phyloP scores from a whole-genome alignment of 148 eudicot genomes.

The Rhododendron ovatum region DNA sequence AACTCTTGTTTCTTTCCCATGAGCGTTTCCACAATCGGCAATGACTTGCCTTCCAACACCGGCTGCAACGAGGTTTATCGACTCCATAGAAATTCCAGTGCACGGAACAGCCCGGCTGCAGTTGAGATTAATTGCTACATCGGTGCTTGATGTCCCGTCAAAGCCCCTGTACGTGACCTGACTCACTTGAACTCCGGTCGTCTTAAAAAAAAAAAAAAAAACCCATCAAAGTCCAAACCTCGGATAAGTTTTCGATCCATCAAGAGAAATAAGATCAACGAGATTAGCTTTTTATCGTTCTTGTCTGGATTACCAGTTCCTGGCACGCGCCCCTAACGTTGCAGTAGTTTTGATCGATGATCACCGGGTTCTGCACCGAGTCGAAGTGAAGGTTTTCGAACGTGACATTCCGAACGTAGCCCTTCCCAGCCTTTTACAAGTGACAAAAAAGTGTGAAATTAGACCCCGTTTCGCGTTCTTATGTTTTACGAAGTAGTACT shows the following conservation, averaged over 20 bases:
- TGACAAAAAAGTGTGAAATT: neutral
- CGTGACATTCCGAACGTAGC: conserved; percentile 36
- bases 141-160: conserved; percentile 40
- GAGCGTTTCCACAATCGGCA: conserved; percentile 43
- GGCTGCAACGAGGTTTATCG: conserved; percentile 27
- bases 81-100: conserved; percentile 29
- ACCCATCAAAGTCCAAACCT: neutral
- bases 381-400: conserved; percentile 38
- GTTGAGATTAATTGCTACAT: conserved; percentile 41
- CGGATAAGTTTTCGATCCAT: neutral
- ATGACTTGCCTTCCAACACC: conserved; percentile 20
- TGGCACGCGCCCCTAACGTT: conserved; percentile 19
- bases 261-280: neutral
- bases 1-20: conserved; percentile 28
- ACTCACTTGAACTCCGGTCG: conserved; percentile 46
- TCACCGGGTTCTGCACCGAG: conserved; percentile 41
- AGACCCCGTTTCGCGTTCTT: too few relatives aligned
- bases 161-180: conserved; percentile 38
- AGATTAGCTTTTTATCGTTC: neutral
- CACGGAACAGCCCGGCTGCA: conserved; percentile 48
- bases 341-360: conserved; percentile 62
- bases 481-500: too few relatives aligned
- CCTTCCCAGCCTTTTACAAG: conserved; percentile 41
- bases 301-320: conserved; percentile 15
- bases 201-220: conserved; percentile 11